phyloP scores from a whole-genome alignment of 257 asterid genomes.

The Nicotiana otophora region DNA sequence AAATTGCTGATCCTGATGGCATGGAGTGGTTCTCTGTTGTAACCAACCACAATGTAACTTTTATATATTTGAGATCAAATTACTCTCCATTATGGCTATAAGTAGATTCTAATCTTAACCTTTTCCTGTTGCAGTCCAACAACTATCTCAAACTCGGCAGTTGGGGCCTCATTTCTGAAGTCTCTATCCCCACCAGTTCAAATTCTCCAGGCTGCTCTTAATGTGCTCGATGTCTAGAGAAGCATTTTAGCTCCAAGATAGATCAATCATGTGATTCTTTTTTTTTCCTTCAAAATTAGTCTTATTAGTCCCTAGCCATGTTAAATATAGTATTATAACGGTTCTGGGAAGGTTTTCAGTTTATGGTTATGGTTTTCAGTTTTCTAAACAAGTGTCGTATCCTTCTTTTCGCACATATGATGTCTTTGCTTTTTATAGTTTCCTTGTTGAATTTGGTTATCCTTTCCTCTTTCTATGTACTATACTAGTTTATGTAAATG shows the following conservation, averaged over 20 bases:
- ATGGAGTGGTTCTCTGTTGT: conserved; percentile 87
- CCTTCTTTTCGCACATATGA: no score
- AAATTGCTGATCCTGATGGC: conserved; percentile 68
- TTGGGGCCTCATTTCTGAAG: conserved; percentile 53
- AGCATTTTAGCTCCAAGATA: conserved; percentile 38
- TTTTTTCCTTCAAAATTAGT: no score
- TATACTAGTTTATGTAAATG: no score
- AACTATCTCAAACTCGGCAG: conserved; percentile 45
- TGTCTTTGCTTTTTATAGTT: no score
- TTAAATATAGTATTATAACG: no score
- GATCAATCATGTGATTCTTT: no score
- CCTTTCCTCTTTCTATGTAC: no score
- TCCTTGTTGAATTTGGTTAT: no score
- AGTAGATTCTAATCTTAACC: not conserved
- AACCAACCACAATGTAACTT: conserved; percentile 57
- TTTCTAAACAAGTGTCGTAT: no score
- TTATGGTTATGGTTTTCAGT: no score
- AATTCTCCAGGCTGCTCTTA: conserved; percentile 51
- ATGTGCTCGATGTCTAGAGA: conserved; percentile 44
- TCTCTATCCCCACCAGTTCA: conserved; percentile 35
- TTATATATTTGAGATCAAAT: not conserved
- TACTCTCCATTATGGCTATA: not conserved
- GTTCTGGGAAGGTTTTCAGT: no score
- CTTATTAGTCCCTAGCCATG: no score
- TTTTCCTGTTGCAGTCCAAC: conserved; percentile 31